Base-by-base conservation (phyloP, 2,329 filamentous ascomycete species). In the Epichloe scottii region DNA sequence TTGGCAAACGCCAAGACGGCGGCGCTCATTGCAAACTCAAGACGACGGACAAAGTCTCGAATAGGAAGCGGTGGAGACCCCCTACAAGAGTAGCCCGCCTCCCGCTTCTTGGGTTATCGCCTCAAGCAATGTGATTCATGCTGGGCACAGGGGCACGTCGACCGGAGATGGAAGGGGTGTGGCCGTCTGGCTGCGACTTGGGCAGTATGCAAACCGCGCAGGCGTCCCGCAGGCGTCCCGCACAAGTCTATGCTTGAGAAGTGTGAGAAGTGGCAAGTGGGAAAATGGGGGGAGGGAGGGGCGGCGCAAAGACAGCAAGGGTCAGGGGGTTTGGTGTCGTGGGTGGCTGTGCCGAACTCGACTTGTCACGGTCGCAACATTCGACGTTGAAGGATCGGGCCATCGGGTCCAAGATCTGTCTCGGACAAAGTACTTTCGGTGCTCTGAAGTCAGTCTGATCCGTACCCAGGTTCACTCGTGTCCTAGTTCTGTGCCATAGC, bases 51-150 rank as follows among this genome's bases (percentile, higher is more conserved):
- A n/a, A 23, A 11, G 17, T 37, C 39, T 48, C 40, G 40, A 49
- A 48, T 23, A 44, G 50, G 33, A 45, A 48, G 34, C n/a, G 34
- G 41, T 40, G 49, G 49, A 41, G 49, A 21, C 15, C 41, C 41
- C 30, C 30, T 30, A 30, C 30, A 30, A 11, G 30, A 30, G 30
- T 30, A 30, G 30, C 30, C 30, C 30, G 30, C 30, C 8, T 11
- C 30, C 30, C 8, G 30, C 8, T 3, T 30, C 30, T 30, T 30
- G 30, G 30, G 4, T 30, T 30, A 30, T 30, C 30, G 26, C 17
- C 42, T 30, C 15, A n/a, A 41, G 39, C 39, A 41, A 41, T 23
- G 39, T 42, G 40, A 42, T 41, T 23, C 19, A 42, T 42, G 6
- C n/a, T 19, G 17, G 39, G 39, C n/a, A 21, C 17, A 17, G 17